Evolutionary conservation across 352 stramenopile genomes (phyloP), one percentile per base, ranked within the genome.

Genomic region (Discostella stelligera): DNA sequence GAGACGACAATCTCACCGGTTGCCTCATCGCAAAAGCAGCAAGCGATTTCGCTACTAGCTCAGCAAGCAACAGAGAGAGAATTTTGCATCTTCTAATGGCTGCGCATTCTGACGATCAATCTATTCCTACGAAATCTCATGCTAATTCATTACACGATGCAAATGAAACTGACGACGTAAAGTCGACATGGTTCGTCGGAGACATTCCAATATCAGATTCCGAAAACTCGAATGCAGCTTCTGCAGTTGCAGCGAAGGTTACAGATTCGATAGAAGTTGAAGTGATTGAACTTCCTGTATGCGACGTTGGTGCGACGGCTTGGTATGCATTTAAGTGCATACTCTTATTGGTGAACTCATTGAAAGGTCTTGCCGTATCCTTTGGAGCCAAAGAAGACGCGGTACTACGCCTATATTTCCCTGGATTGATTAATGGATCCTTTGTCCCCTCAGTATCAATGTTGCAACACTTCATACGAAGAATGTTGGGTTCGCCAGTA

Each of bases 391-490:
- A 63, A 46, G 50, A 18, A 64, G 49, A 59, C 20, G 46, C 61
- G 18, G 16, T 41, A 77, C 66, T 53, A 58, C 46, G 16, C 32
- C 18, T 66, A 67, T 71, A 32, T 50, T 61, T 79, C 49, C 32
- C 61, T 39, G 44, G 23, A 14, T 49, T 80, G 23, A 54, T 86
- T 7, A 81, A 86, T 52, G 74, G 77, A 77, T 77, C 72, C 6
- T 94, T 94, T 83, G 83, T 77, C 55, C 80, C 89, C 13, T 87
- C 79, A 21, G 60, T 94, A 20, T 86, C 85, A 18, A 69, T 90
- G 16, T 58, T 94, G n/a, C 89, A 94, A 66, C 89, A 94, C 62
- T 94, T 84, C 59, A 80, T 92, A 10, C 91, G 89, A 73, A 79
- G 89, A 37, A 90, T 91, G 73, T 60, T 79, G 44, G 89, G 86